Evolutionary conservation across 192 early-diverging fungal species (phyloP).

Genomic region (Coemansia sp.): DNA sequence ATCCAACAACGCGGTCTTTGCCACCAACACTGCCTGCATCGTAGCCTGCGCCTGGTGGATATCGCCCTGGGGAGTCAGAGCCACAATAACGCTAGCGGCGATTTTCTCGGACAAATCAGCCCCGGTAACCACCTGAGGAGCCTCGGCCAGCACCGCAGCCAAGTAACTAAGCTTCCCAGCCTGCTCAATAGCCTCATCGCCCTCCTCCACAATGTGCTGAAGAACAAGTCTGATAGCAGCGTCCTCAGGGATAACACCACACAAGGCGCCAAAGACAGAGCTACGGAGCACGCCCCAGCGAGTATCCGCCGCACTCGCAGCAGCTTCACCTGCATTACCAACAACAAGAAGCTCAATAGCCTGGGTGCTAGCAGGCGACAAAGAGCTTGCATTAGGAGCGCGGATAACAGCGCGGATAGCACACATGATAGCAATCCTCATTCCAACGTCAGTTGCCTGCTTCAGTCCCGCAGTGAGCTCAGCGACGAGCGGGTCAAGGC

Average conservation of each 20-base stretch:
- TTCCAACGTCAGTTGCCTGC: constrained; percentile 21
- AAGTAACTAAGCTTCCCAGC: constrained; percentile 73
- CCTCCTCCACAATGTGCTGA: constrained; percentile 13
- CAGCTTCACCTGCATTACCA: constrained; percentile 6
- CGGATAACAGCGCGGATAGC: constrained; percentile 31
- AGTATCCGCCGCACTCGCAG: constrained; percentile 6
- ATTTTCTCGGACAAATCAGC: constrained; percentile 62
- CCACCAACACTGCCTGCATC: constrained; percentile 30
- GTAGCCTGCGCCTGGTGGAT: constrained; percentile 24
- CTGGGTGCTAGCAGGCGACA: constrained; percentile 37
- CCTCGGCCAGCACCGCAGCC: constrained; percentile 64
- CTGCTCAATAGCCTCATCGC: constrained; percentile 37
- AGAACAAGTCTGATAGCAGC: constrained; percentile 18
- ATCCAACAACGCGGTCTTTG: constrained; percentile 27
- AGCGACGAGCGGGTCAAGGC: constrained; percentile 45
- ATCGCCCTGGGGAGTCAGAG: constrained; percentile 49
- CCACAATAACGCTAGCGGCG: constrained; percentile 59
- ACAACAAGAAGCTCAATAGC: constrained; percentile 26
- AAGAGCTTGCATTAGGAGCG: constrained; percentile 15
- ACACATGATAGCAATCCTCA: constrained; percentile 33
- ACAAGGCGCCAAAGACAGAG: constrained; percentile 37
- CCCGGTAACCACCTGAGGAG: constrained; percentile 55
- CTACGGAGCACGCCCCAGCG: constrained; percentile 34
- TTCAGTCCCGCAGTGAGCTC: constrained; percentile 33
- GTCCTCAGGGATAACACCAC: constrained; percentile 19